A percentile compares a stretch with the other conserved stretches of the same genome.
Conservation (phyloP, 208 protist species). For the Wallacemonas sp. region DNA sequence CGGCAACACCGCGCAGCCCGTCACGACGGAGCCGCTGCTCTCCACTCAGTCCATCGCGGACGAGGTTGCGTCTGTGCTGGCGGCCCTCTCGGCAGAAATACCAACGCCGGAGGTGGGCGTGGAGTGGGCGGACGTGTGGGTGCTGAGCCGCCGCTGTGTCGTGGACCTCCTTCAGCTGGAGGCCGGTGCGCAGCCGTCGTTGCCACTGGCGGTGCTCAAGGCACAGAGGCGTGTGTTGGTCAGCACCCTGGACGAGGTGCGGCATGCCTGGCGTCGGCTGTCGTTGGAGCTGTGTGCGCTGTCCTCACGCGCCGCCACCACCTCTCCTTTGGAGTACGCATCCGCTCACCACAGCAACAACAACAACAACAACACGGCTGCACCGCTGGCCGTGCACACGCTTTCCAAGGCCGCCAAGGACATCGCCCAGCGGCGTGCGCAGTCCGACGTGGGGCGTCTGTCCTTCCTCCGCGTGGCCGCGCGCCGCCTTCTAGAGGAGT, state of each 20-base stretch:
- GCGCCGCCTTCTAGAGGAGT: constrained; percentile 10
- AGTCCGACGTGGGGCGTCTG: background rate
- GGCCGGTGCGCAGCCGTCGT: background rate
- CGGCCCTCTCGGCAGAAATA: background rate
- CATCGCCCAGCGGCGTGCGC: background rate
- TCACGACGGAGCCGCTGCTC: background rate
- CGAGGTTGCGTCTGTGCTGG: background rate
- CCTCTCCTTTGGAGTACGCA: too few species aligned
- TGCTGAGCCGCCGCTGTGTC: background rate
- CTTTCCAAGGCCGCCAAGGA: background rate
- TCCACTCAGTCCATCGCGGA: background rate
- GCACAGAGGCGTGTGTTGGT: background rate
- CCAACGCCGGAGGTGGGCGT: background rate
- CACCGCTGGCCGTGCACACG: background rate
- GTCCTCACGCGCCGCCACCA: background rate
- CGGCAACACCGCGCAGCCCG: background rate
- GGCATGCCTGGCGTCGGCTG: background rate
- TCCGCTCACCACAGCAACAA: too few species aligned
- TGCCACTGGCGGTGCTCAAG: background rate
- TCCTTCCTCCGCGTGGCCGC: background rate
- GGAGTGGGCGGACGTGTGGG: constrained; percentile 15
- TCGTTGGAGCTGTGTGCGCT: background rate
- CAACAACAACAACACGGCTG: too few species aligned
- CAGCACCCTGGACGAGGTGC: background rate
- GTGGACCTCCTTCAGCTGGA: background rate